These are phyloP conservation scores for Papiliotrema fonsecae DNA, from an alignment of 1,284 basidiomycete species.

Conservation along the genomic window DNA sequence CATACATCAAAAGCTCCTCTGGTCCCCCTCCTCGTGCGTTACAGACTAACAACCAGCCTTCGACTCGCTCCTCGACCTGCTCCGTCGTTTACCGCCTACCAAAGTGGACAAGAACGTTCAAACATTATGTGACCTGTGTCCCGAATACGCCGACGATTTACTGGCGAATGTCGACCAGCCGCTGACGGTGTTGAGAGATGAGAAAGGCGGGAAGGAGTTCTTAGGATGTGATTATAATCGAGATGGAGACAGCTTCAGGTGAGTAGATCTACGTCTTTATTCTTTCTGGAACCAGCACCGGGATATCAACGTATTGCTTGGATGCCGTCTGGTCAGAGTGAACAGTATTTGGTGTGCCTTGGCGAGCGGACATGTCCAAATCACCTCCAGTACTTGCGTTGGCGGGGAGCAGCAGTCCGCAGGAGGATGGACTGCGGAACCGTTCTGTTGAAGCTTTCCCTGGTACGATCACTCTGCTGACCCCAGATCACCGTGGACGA, in stretches of 20 bases:
- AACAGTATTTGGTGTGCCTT: too few species aligned
- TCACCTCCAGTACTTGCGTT: too few species aligned
- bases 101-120: conserved; percentile 82
- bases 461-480: not conserved
- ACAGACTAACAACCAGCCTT: conserved; percentile 46
- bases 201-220: conserved; percentile 70
- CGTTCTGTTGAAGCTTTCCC: too few species aligned
- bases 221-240: conserved; percentile 97
- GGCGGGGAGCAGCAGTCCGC: too few species aligned
- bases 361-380: too few species aligned
- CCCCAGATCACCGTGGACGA: conserved; percentile 89
- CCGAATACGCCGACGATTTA: conserved; percentile 94
- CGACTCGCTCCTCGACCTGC: conserved; percentile 89
- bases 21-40: too few species aligned
- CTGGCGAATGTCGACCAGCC: conserved; percentile 94
- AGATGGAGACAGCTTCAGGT: conserved; percentile 93
- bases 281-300: too few species aligned
- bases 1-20: too few species aligned
- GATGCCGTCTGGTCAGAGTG: too few species aligned
- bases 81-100: conserved; percentile 91
- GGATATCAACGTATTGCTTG: too few species aligned
- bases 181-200: conserved; percentile 74
- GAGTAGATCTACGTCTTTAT: too few species aligned
- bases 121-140: conserved; percentile 73
- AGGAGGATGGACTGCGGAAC: too few species aligned